phyloP scores from a whole-genome alignment of 2,329 filamentous ascomycete genomes.

The Botrytis squamosa region DNA sequence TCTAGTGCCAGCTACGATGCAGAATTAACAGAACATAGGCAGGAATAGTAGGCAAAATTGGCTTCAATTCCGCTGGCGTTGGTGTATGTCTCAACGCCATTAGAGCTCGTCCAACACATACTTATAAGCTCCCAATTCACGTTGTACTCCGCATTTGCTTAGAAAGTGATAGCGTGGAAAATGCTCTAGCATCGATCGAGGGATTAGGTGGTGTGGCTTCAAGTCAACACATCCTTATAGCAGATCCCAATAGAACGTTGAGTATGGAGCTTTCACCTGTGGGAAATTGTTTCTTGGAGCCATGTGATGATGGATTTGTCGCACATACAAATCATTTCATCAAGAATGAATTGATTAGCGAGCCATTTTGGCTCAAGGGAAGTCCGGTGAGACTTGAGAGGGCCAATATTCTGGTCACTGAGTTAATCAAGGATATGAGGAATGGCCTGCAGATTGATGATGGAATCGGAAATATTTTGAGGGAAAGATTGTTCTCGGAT shows the following conservation, averaged over 20 bases:
- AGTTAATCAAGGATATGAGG: slow-evolving; percentile 16
- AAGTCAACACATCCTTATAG: slow-evolving; percentile 54
- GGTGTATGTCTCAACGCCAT: slow-evolving; percentile 58
- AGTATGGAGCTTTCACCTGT: slow-evolving; percentile 49
- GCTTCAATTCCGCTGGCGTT: slow-evolving; percentile 53
- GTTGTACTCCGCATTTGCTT: slow-evolving; percentile 53
- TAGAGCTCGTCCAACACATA: slow-evolving; percentile 48
- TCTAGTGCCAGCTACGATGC: background rate
- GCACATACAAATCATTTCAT: slow-evolving; percentile 40
- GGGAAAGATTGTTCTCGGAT: slow-evolving; percentile 41
- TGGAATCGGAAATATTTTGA: slow-evolving; percentile 26
- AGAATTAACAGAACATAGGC: slow-evolving; percentile 25
- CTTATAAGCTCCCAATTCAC: slow-evolving; percentile 51
- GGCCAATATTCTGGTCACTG: slow-evolving; percentile 27
- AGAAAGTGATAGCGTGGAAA: slow-evolving; percentile 45
- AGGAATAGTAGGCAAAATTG: slow-evolving; percentile 47
- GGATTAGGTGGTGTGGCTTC: slow-evolving; percentile 53
- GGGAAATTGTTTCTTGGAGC: slow-evolving; percentile 34
- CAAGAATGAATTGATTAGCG: slow-evolving; percentile 36
- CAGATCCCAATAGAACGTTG: slow-evolving; percentile 40
- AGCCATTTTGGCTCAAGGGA: slow-evolving; percentile 39
- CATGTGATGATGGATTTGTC: slow-evolving; percentile 26
- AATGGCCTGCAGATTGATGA: background rate
- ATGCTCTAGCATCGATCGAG: slow-evolving; percentile 47
- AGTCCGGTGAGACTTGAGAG: slow-evolving; percentile 40